Conservation (phyloP, 352 stramenopile genomes). For the Saprolegnia diclina region DNA sequence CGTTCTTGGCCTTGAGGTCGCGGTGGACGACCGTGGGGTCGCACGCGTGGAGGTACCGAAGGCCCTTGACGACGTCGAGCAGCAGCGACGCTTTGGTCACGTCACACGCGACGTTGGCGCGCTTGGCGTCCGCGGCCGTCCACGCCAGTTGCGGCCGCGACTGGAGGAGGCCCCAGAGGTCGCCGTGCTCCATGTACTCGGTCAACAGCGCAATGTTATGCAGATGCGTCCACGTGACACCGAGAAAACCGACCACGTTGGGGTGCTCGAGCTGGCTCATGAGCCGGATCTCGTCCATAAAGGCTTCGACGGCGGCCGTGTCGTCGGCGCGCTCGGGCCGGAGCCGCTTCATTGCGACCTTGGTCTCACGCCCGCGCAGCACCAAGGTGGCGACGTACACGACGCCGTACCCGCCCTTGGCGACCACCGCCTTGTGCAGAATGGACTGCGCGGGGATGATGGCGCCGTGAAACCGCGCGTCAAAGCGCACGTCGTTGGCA, state of each 20-base stretch:
- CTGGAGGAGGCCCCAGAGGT: not conserved
- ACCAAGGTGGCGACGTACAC: not conserved
- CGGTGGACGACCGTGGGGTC: slow-evolving; percentile 20
- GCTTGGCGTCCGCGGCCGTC: not conserved
- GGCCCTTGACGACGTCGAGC: slow-evolving; percentile 12
- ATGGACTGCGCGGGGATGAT: not conserved
- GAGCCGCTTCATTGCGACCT: slow-evolving; percentile 7
- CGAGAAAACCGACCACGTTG: slow-evolving; percentile 12
- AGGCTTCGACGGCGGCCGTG: not conserved
- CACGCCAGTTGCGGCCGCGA: not conserved
- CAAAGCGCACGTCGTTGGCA: slow-evolving; percentile 27
- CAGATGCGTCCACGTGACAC: not conserved
- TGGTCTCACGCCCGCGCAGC: not conserved
- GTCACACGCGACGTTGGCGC: not conserved
- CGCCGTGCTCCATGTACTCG: slow-evolving; percentile 23
- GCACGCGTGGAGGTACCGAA: slow-evolving; percentile 9
- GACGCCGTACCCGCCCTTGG: not conserved
- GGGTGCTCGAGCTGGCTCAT: slow-evolving; percentile 8
- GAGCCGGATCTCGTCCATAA: slow-evolving; percentile 20
- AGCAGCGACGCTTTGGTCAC: slow-evolving; percentile 11
- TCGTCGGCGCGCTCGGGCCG: not conserved
- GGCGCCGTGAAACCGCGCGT: not conserved
- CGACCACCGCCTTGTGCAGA: not conserved
- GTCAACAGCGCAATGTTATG: slow-evolving; percentile 2
- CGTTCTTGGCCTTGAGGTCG: slow-evolving; percentile 29